Base-by-base conservation (phyloP, 2,329 filamentous ascomycete genomes). In the Sporothrix brunneoviolacea region DNA sequence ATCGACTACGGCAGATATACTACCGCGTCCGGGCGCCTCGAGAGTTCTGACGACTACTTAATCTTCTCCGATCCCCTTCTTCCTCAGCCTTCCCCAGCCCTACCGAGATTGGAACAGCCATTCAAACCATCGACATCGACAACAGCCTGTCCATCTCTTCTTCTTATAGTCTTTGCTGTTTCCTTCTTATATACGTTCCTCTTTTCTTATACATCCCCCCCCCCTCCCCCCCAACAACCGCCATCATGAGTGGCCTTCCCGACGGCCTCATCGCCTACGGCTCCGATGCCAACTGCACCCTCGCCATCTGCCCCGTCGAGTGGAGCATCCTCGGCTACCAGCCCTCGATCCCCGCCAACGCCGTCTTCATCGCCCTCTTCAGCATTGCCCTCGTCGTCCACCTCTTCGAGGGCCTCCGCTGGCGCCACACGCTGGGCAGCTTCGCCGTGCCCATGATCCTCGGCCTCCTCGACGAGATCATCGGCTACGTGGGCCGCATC, bases 401-500 rank as follows among this genome's bases (percentile, higher is more conserved):
- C 51, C 40, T 64, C 33, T 64, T 62, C 39, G 64, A 75, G n/a
- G 76, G 76, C 38, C 39, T 70, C 36, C 62, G 69, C 35, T 76
- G 71, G 71, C 71, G 63, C 57, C 67, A 64, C 21, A 75, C 71
- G 68, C 51, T 57, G 18, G 4, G 7, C 41, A 70, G 68, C 52
- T 79, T 75, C 61, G 71, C 71, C 64, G 55, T 57, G 10, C 72
- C 70, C 54, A 79, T 86, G 71, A 58, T 79, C 7, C 59, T 72
- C 16, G 83, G 83, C 40, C 80, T 75, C 55, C 36, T 75, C 6
- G 68, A 71, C 42, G 82, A 84, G 58, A 71, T 84, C 10, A 59
- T 84, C 30, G 83, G 83, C 16, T 87, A 87, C 55, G 64, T 68
- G 1, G 83, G 80, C 3, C 72, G 83, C 10, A 68, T 84, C 46